Conservation (phyloP, 1,284 basidiomycete genomes). For the Coriolopsis trogii region DNA sequence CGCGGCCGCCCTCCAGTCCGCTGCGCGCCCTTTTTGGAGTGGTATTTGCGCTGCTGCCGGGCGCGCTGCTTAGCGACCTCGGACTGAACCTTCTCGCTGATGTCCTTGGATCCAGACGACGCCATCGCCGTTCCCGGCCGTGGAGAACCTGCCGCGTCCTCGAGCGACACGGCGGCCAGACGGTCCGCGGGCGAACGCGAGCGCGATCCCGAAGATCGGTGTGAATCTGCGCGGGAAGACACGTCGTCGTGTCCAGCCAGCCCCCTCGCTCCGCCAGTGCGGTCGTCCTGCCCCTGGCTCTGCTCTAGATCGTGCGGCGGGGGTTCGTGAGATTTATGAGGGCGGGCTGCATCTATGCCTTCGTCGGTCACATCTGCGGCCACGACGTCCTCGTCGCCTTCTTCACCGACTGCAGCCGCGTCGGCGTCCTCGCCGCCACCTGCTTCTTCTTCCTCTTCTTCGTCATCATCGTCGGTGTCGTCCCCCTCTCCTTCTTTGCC, state of each 20-base stretch:
- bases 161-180: constrained; percentile 26
- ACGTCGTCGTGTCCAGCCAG: constrained; percentile 8
- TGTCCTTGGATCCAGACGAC: constrained; percentile 19
- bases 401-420: constrained; percentile 34
- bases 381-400: constrained; percentile 29
- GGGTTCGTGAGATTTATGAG: constrained; percentile 25
- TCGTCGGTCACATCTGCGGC: constrained; percentile 34
- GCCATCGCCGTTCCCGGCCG: background rate
- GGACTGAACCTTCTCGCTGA: constrained; percentile 63
- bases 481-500: constrained; percentile 38
- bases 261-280: constrained; percentile 1
- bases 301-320: constrained; percentile 7
- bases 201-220: constrained; percentile 20
- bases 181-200: constrained; percentile 26
- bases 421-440: constrained; percentile 37
- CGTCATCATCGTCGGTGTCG: constrained; percentile 35
- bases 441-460: constrained; percentile 34
- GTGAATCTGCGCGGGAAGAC: constrained; percentile 27
- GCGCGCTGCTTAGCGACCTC: constrained; percentile 66
- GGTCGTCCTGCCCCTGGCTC: constrained; percentile 2
- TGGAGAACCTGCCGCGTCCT: no score
- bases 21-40: constrained; percentile 67
- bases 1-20: constrained; percentile 67
- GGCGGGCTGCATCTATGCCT: constrained; percentile 26
- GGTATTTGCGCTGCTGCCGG: constrained; percentile 73